Evolutionary conservation across 768 basidiomycete species (phyloP).

Genomic region (Tulasnella sp.): DNA sequence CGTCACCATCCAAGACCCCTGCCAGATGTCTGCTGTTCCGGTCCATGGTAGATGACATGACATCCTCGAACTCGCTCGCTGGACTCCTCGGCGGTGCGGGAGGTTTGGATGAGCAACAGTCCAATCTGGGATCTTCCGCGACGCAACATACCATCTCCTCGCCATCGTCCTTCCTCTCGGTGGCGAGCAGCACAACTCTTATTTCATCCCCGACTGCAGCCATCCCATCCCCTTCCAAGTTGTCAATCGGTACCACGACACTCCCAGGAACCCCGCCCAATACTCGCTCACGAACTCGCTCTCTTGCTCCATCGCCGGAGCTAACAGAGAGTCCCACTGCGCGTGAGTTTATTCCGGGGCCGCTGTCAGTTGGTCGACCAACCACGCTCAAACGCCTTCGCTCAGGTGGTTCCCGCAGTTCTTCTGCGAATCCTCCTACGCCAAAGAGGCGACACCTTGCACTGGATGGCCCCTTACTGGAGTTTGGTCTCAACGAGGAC

Average conservation of each 20-base stretch:
- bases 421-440: not conserved
- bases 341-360: not conserved
- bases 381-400: constrained; percentile 10
- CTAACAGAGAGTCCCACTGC: not conserved
- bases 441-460: constrained; percentile 1
- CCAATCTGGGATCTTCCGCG: no score
- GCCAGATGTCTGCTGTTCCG: constrained; percentile 7
- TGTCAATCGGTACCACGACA: not conserved
- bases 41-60: not conserved
- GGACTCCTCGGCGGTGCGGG: not conserved
- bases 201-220: not conserved
- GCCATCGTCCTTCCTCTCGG: not conserved
- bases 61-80: not conserved
- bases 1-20: constrained; percentile 12
- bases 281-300: constrained; percentile 1
- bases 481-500: not conserved
- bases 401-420: constrained; percentile 4
- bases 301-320: constrained; percentile 10
- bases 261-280: not conserved
- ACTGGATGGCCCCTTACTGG: not conserved
- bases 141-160: no score
- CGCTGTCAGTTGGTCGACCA: not conserved
- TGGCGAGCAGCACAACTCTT: not conserved
- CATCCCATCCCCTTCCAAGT: constrained; percentile 1
- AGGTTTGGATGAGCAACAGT: no score